Percentiles rank a stretch among this genome's conserved stretches.
phyloP scores from a whole-genome alignment of 2,329 filamentous ascomycete species.

The Fusarium xylarioides region DNA sequence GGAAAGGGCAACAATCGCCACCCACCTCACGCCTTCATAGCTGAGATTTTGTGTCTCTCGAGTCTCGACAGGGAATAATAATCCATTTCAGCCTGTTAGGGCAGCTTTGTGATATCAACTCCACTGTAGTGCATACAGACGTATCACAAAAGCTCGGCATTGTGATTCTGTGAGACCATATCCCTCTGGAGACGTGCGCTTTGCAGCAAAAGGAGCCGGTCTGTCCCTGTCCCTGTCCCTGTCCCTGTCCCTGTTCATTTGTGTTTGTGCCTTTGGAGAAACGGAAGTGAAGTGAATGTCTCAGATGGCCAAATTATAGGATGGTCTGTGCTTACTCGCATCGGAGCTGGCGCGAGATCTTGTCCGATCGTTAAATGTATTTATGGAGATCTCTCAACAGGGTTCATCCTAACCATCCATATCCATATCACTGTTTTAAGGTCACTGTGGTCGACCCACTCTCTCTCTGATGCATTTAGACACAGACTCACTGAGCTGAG shows the following conservation, averaged over 20 bases:
- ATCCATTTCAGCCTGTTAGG: background rate
- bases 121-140: background rate
- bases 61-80: background rate
- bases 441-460: background rate
- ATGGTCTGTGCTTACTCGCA: slow-evolving; percentile 33
- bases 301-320: slow-evolving; percentile 5
- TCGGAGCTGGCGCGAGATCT: slow-evolving; percentile 37
- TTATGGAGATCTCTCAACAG: slow-evolving; percentile 12
- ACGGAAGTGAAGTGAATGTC: background rate
- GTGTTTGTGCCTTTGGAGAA: background rate
- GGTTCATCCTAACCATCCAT: background rate
- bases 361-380: slow-evolving; percentile 23
- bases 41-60: background rate
- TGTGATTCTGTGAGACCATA: background rate
- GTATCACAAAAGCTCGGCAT: background rate
- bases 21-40: background rate
- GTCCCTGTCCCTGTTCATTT: background rate
- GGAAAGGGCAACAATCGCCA: background rate
- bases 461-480: background rate
- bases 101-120: background rate
- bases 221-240: slow-evolving; percentile 2
- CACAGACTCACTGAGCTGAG: background rate
- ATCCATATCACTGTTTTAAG: background rate
- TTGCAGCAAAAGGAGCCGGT: background rate
- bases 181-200: background rate